Conservation (phyloP, 2,329 filamentous ascomycete species). For the Capronia americana region DNA sequence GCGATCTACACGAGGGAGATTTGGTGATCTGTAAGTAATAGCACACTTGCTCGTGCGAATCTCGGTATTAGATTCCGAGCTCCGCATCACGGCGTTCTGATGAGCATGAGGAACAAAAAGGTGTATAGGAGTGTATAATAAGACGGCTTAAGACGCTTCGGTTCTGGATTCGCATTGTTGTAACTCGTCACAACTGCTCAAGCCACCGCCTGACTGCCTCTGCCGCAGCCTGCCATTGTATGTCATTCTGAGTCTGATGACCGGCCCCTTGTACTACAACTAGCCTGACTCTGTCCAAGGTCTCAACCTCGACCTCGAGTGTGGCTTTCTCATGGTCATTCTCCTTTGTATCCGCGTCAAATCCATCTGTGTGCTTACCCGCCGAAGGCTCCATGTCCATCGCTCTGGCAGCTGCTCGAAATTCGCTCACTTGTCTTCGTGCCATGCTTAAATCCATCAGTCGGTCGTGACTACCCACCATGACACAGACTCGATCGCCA, state of each 20-base stretch:
- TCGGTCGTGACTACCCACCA: background rate
- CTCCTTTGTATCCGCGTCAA: background rate
- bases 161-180: background rate
- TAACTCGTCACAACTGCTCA: background rate
- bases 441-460: conserved; percentile 2
- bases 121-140: conserved; percentile 32
- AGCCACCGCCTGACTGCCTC: background rate
- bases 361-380: background rate
- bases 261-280: conserved; percentile 1
- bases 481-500: conserved; percentile 3
- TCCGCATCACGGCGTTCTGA: conserved; percentile 26
- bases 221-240: background rate
- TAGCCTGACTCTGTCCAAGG: background rate
- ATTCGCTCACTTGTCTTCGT: background rate
- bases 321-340: background rate
- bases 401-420: background rate
- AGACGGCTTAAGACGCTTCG: conserved; percentile 1
- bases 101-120: conserved; percentile 28
- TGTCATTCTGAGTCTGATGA: background rate
- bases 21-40: conserved; percentile 33
- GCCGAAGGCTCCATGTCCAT: conserved; percentile 4
- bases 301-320: background rate
- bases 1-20: conserved; percentile 28
- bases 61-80: conserved; percentile 10
- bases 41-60: conserved; percentile 8